These are phyloP conservation scores for Magnolia kwangsiensis DNA, from an alignment of 164 flowering plant genomes.

Conservation along the genomic window DNA sequence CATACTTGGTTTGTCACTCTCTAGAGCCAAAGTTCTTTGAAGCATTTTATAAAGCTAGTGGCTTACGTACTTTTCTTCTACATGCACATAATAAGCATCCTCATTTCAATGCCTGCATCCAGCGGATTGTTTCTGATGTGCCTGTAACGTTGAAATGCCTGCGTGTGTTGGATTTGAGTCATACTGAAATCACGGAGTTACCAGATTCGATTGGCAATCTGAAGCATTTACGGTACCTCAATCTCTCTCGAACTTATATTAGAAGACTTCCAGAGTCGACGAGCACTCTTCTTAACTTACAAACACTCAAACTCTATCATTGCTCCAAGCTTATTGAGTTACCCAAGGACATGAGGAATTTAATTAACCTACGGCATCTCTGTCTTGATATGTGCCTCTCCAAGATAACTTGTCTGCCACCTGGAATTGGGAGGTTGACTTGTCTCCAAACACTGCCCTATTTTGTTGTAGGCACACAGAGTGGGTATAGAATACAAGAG, in stretches of 20 bases:
- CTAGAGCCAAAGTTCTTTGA: not conserved
- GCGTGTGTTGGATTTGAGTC: conserved; percentile 6
- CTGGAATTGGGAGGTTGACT: not conserved
- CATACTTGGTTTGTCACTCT: not conserved
- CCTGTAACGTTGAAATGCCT: not conserved
- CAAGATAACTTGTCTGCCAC: not conserved
- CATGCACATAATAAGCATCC: too few species aligned
- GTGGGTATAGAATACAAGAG: not conserved
- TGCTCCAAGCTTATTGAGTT: not conserved
- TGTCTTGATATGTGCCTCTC: not conserved
- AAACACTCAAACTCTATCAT: not conserved
- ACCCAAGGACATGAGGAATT: conserved; percentile 8
- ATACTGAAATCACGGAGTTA: not conserved
- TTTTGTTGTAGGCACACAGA: not conserved
- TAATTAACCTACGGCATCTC: conserved; percentile 13
- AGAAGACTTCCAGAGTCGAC: conserved; percentile 10
- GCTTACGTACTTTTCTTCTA: conserved; percentile 5
- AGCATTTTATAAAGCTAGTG: not conserved
- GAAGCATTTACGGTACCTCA: conserved; percentile 14
- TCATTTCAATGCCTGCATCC: not conserved
- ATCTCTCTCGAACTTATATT: conserved; percentile 4
- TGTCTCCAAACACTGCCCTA: not conserved
- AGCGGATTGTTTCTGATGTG: not conserved
- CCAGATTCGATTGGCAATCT: conserved; percentile 11
- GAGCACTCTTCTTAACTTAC: conserved; percentile 1